Evolutionary conservation across 129 eudicot species (phyloP), one percentile per base, ranked within the genome.

Genomic region (Centaurea solstitialis): DNA sequence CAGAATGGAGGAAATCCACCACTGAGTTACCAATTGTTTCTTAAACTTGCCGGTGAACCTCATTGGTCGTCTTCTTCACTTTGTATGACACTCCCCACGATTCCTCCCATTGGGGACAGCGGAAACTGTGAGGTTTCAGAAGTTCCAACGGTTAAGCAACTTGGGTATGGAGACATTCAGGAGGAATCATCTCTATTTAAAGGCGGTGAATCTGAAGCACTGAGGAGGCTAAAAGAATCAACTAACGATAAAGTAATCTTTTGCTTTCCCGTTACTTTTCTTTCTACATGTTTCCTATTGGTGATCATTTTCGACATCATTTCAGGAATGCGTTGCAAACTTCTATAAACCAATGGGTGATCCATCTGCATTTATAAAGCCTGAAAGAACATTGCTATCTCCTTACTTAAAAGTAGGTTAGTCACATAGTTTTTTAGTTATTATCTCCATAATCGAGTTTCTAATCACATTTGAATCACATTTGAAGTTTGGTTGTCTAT

Each of bases 171-270:
- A 79, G 87, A 89, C 77, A 50, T n/a, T 78, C 81, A 91, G 98
- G 91, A 81, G 47, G 90, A 91, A 26, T 84, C 85, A 21, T 76
- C 88, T 81, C 87, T 87, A 35, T 89, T 89, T 53, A 86, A 28
- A 86, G 98, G 98, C 11, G 98, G 98, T 79, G 98, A 93, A 89
- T 83, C 98, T 30, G 98, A 93, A 87, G 98, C 94, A 83, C 74
- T 93, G 40, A 87, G 92, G 77, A 88, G 94, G 89, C 83, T 93
- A 81, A 85, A 72, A 79, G 91, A 86, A 71, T 85, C 93, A 69
- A 87, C 87, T 20, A 80, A 75, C 6, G 79, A 89, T 80, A 89
- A 91, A 93, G 98, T 93, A 59, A 59, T 43, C 13, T 26, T 20
- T 45, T 74, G 39, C n/a, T 74, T 72, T 40, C 61, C n/a, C n/a